Evolutionary conservation across 2,329 filamentous ascomycete genomes (phyloP).

Genomic region (Alternaria longipes): DNA sequence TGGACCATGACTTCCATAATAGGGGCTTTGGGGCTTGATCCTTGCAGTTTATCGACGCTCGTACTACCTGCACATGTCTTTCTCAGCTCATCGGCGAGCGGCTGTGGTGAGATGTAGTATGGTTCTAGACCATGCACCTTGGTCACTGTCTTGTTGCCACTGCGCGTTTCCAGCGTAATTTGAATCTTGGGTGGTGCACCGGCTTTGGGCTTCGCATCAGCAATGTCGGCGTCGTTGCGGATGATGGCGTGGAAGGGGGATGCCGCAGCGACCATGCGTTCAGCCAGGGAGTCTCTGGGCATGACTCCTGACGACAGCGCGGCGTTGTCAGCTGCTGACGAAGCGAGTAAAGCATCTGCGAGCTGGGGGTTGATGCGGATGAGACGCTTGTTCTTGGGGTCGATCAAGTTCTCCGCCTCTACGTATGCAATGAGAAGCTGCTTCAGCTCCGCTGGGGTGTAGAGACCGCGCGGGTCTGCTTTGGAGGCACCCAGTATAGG

Average conservation of each 20-base stretch:
- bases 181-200: slow-evolving; percentile 68
- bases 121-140: slow-evolving; percentile 69
- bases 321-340: slow-evolving; percentile 62
- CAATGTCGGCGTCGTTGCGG: slow-evolving; percentile 54
- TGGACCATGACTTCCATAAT: slow-evolving; percentile 74
- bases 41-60: slow-evolving; percentile 68
- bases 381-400: slow-evolving; percentile 67
- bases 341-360: slow-evolving; percentile 68
- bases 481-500: slow-evolving; percentile 63
- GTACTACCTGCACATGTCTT: slow-evolving; percentile 75
- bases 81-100: slow-evolving; percentile 71
- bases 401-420: slow-evolving; percentile 65
- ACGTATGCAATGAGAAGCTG: slow-evolving; percentile 66
- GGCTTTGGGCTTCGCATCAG: slow-evolving; percentile 65
- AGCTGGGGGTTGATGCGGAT: slow-evolving; percentile 70
- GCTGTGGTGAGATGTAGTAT: slow-evolving; percentile 67
- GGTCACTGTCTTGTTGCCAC: slow-evolving; percentile 72
- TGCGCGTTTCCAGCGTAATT: slow-evolving; percentile 70
- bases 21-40: slow-evolving; percentile 67
- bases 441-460: slow-evolving; percentile 68
- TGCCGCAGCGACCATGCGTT: slow-evolving; percentile 65
- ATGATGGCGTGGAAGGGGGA: slow-evolving; percentile 67
- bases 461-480: slow-evolving; percentile 63
- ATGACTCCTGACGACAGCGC: slow-evolving; percentile 66
- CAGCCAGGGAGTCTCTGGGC: slow-evolving; percentile 67